Evolutionary conservation across 345 rosid genomes (phyloP).

Genomic region (Citrus medica): DNA sequence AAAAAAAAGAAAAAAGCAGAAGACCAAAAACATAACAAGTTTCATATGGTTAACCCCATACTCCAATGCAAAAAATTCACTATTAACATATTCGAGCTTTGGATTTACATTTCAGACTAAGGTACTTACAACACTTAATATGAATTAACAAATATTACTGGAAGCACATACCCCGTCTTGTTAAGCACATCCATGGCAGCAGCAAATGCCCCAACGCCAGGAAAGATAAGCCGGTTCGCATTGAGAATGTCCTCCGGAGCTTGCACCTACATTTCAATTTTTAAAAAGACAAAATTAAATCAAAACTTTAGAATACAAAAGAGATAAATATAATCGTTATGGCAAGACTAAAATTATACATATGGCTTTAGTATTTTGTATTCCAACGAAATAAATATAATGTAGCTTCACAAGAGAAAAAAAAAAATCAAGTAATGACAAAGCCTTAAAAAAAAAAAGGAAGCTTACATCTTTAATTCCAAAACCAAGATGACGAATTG

Average conservation of each 20-base stretch:
- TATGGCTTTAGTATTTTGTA: not conserved
- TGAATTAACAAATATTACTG: not conserved
- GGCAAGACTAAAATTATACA: not conserved
- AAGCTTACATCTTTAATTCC: constrained; percentile 63
- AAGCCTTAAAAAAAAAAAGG: not conserved
- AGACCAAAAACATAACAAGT: not conserved
- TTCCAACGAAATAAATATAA: not conserved
- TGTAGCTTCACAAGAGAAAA: not conserved
- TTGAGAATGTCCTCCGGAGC: constrained; percentile 70
- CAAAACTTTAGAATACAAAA: not conserved
- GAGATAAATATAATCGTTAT: not conserved
- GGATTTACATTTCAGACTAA: not conserved
- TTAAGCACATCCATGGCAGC: constrained; percentile 88
- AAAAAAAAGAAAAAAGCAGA: not conserved
- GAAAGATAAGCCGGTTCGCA: constrained; percentile 80
- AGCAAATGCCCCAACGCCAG: constrained; percentile 95
- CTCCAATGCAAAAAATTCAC: not conserved
- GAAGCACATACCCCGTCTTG: constrained; percentile 57
- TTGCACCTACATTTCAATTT: constrained; percentile 51
- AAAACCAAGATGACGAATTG: constrained; percentile 75
- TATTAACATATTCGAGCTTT: not conserved
- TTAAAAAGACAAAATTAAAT: not conserved
- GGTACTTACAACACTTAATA: not conserved
- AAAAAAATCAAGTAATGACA: not conserved
- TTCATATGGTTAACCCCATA: not conserved